Conservation (phyloP, 208 protist species). For the Phytomonas sp. region DNA sequence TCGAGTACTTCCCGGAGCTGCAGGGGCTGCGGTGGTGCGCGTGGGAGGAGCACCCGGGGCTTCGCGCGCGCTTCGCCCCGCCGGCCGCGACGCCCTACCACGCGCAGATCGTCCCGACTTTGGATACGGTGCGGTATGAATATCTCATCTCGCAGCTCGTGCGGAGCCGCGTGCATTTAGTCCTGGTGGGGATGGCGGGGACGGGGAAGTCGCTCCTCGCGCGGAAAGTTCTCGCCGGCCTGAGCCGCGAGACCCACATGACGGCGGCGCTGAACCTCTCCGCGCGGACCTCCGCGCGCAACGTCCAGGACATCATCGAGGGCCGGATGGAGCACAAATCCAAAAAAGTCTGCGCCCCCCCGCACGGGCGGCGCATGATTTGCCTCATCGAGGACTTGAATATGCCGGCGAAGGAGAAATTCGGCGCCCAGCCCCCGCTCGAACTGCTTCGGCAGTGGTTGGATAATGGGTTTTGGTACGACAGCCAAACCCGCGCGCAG, state of each 20-base stretch:
- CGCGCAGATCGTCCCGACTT: constrained; percentile 95
- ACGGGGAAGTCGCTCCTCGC: constrained; percentile 96
- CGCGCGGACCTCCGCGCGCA: constrained; percentile 91
- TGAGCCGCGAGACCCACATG: constrained; percentile 78
- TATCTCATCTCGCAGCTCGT: constrained; percentile 92
- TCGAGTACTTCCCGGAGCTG: constrained; percentile 96
- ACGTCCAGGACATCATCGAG: constrained; percentile 96
- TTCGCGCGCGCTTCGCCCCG: constrained; percentile 82
- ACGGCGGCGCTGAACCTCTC: constrained; percentile 94
- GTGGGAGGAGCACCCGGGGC: constrained; percentile 91
- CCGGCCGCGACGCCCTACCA: constrained; percentile 89
- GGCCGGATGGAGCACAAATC: constrained; percentile 94
- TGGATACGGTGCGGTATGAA: constrained; percentile 94
- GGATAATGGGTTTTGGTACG: constrained; percentile 97
- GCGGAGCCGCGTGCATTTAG: constrained; percentile 70
- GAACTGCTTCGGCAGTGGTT: constrained; percentile 96
- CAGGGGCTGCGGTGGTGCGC: constrained; percentile 80
- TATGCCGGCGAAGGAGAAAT: constrained; percentile 96
- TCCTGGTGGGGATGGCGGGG: constrained; percentile 94
- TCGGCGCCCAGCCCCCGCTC: constrained; percentile 96
- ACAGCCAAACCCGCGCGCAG: constrained; percentile 88
- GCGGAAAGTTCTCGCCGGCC: constrained; percentile 66
- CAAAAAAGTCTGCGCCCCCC: constrained; percentile 93
- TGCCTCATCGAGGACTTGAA: constrained; percentile 98
- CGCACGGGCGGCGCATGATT: constrained; percentile 91